Evolutionary conservation across 495 filamentous ascomycete genomes (phyloP).

Genomic region (Penicillium coffeae): DNA sequence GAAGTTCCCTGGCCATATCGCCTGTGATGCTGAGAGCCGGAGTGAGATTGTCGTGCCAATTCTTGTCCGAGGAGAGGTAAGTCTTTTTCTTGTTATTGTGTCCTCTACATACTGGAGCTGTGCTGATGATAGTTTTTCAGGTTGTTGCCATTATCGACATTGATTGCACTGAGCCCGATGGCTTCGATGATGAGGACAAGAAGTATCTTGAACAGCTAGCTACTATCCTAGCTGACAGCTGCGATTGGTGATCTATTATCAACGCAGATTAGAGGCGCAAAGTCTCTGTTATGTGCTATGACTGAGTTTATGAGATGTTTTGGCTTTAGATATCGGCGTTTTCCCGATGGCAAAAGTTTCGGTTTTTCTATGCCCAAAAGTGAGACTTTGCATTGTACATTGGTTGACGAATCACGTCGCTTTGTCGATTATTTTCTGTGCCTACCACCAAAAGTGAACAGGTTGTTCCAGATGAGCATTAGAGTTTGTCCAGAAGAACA

Average conservation of each 20-base stretch:
- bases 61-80: constrained; percentile 52
- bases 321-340: not conserved
- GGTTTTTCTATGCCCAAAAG: not conserved
- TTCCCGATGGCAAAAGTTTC: not conserved
- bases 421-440: not conserved
- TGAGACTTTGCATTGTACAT: not conserved
- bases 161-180: constrained; percentile 66
- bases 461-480: not conserved
- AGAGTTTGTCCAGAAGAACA: not conserved
- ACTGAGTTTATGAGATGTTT: not conserved
- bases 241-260: constrained; percentile 71
- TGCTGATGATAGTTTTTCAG: constrained; percentile 26
- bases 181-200: constrained; percentile 76
- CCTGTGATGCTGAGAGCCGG: constrained; percentile 75
- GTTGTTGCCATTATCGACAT: constrained; percentile 88
- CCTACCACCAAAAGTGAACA: not conserved
- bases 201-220: constrained; percentile 68
- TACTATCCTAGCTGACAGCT: constrained; percentile 56
- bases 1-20: constrained; percentile 82
- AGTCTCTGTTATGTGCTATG: not conserved
- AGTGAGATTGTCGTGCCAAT: constrained; percentile 94
- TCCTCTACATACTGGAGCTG: constrained; percentile 1
- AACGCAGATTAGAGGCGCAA: not conserved
- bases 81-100: constrained; percentile 13
- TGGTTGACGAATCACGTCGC: not conserved